A percentile compares a stretch with the other conserved stretches of the same genome.
These are phyloP conservation scores for Micromonas pusilla DNA, from an alignment of 139 green algal genomes.

Conservation along the genomic window DNA sequence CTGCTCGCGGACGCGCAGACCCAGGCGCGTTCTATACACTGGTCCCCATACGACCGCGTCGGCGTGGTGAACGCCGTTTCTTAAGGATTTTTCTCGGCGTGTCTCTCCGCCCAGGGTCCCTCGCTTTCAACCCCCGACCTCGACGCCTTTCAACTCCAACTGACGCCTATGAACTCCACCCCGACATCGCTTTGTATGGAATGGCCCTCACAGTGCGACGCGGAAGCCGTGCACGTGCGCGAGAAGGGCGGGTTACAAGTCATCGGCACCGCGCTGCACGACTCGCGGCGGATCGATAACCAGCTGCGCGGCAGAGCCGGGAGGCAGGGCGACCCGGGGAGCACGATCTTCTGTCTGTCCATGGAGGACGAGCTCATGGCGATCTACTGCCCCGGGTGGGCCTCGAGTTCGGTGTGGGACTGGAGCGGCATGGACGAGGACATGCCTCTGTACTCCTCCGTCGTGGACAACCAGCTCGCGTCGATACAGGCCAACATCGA, in stretches of 20 bases:
- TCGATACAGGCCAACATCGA: conserved; percentile 3
- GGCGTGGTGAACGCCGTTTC: no score
- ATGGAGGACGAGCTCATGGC: conserved; percentile 86
- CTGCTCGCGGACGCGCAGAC: conserved; percentile 30
- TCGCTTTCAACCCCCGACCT: no score
- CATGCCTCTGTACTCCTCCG: neutral
- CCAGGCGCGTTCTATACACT: no score
- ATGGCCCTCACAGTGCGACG: conserved; percentile 18
- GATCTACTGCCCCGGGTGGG: conserved; percentile 16
- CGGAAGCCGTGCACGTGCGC: conserved; percentile 19
- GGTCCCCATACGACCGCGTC: no score
- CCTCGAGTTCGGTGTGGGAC: neutral
- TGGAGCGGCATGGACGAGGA: conserved; percentile 4
- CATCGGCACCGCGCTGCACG: conserved; percentile 92
- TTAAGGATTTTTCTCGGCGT: no score
- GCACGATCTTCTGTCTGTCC: conserved; percentile 87
- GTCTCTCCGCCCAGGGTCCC: no score
- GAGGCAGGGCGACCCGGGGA: conserved; percentile 81
- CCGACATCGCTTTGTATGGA: no score
- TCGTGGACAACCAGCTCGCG: conserved; percentile 10
- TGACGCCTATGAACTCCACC: no score
- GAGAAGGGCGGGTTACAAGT: conserved; percentile 86
- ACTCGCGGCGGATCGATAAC: conserved; percentile 95
- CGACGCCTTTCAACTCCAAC: no score
- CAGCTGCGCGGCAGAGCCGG: conserved; percentile 65